These are phyloP conservation scores for Fusarium mundagurra DNA, from an alignment of 2,329 filamentous ascomycete genomes.

Conservation along the genomic window DNA sequence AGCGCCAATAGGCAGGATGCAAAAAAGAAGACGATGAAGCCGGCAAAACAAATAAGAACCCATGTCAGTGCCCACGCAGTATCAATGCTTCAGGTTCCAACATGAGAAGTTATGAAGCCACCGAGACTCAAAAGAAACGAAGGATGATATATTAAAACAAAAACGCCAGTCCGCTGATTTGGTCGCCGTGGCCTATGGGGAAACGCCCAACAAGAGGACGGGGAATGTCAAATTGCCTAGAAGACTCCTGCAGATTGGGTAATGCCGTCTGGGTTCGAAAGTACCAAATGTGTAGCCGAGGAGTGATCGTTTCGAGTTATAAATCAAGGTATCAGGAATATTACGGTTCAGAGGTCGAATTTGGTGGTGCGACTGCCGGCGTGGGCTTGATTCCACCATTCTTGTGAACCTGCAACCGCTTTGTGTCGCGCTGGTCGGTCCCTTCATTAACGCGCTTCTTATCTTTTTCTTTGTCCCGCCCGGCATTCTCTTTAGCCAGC, in stretches of 20 bases:
- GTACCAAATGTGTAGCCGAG: background rate
- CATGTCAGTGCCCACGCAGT: background rate
- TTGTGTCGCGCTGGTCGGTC: constrained; percentile 47
- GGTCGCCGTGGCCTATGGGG: background rate
- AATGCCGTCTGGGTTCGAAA: background rate
- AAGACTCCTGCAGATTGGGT: constrained; percentile 12
- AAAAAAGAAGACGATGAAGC: constrained; percentile 14
- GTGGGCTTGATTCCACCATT: constrained; percentile 26
- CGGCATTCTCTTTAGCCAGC: constrained; percentile 51
- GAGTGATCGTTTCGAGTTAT: background rate
- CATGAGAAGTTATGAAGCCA: background rate
- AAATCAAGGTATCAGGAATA: background rate
- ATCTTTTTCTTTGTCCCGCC: constrained; percentile 49
- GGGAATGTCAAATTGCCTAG: background rate
- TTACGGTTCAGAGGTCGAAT: constrained; percentile 27
- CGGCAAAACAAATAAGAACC: constrained; percentile 4
- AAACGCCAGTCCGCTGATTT: constrained; percentile 17
- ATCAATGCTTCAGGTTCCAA: background rate
- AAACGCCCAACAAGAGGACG: constrained; percentile 5
- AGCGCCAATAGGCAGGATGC: constrained; percentile 3
- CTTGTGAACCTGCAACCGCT: constrained; percentile 48
- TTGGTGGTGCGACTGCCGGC: constrained; percentile 1
- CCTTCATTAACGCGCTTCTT: constrained; percentile 53
- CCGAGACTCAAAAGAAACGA: background rate
- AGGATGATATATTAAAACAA: constrained; percentile 1